Percentiles rank a stretch among this genome's conserved stretches.
Conservation (phyloP, 1,284 basidiomycete genomes). For the Fomes fomentarius region DNA sequence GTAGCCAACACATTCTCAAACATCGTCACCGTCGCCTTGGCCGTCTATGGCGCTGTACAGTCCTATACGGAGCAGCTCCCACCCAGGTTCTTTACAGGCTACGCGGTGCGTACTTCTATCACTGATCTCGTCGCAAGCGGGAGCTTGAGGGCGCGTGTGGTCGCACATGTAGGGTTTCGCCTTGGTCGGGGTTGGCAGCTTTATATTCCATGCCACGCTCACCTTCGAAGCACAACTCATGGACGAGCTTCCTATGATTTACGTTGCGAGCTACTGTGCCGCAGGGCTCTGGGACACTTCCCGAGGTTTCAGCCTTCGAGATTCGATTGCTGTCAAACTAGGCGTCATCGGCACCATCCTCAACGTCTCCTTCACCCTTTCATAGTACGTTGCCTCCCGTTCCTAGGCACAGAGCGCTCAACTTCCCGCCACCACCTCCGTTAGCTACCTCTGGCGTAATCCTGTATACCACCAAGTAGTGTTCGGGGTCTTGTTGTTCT, state of each 20-base stretch:
- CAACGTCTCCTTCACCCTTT: conserved; percentile 61
- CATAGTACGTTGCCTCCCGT: conserved; percentile 73
- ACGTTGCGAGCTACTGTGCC: conserved; percentile 55
- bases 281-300: conserved; percentile 61
- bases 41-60: conserved; percentile 46
- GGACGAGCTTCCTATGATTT: conserved; percentile 75
- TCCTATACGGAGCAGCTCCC: conserved; percentile 48
- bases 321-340: conserved; percentile 39
- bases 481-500: conserved; percentile 56
- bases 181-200: conserved; percentile 64
- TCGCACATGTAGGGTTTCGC: conserved; percentile 54
- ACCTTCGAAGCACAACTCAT: conserved; percentile 69
- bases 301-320: conserved; percentile 49
- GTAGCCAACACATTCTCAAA: conserved; percentile 70
- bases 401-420: too few relatives aligned
- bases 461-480: conserved; percentile 70
- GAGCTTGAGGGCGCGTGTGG: background rate
- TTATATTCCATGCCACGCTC: conserved; percentile 72
- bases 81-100: conserved; percentile 52
- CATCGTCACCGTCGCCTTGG: conserved; percentile 54
- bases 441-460: conserved; percentile 62
- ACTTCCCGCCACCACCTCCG: too few relatives aligned
- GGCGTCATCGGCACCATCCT: conserved; percentile 49
- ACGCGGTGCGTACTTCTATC: conserved; percentile 42
- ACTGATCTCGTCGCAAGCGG: background rate